A percentile compares a stretch with the other conserved stretches of the same genome.
phyloP scores from a whole-genome alignment of 495 filamentous ascomycete genomes.

The Trichoderma asperelloides region DNA sequence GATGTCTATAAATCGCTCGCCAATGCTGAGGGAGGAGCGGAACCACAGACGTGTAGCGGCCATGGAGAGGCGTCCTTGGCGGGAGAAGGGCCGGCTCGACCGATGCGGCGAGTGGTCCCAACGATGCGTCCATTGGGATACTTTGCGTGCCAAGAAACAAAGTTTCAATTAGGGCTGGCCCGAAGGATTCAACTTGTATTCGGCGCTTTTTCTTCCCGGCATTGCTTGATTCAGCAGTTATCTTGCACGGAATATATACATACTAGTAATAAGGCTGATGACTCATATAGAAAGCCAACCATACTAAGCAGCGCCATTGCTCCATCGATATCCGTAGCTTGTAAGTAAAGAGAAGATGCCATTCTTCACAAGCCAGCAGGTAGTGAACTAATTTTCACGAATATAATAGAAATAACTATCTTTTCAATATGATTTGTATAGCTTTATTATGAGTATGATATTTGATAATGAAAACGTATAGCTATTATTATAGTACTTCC shows the following conservation, averaged over 20 bases:
- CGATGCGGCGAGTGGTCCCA: neutral
- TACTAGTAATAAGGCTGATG: neutral
- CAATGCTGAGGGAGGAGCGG: conserved; percentile 24
- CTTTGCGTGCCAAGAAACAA: neutral
- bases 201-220: neutral
- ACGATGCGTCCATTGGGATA: neutral
- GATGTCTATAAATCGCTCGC: conserved; percentile 24
- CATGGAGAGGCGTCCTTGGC: conserved; percentile 17
- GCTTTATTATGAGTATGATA: neutral
- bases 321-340: neutral
- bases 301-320: neutral
- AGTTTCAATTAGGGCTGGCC: neutral
- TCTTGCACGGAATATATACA: neutral
- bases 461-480: neutral
- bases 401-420: too few species aligned
- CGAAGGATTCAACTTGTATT: neutral
- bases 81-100: conserved; percentile 6
- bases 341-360: too few species aligned
- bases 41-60: conserved; percentile 25
- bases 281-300: neutral
- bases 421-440: too few species aligned
- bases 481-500: neutral
- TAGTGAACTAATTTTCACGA: too few species aligned
- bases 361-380: too few species aligned
- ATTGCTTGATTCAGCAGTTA: neutral